phyloP scores from a whole-genome alignment of 805 yeast genomes.

The Teunomyces pallodes region DNA sequence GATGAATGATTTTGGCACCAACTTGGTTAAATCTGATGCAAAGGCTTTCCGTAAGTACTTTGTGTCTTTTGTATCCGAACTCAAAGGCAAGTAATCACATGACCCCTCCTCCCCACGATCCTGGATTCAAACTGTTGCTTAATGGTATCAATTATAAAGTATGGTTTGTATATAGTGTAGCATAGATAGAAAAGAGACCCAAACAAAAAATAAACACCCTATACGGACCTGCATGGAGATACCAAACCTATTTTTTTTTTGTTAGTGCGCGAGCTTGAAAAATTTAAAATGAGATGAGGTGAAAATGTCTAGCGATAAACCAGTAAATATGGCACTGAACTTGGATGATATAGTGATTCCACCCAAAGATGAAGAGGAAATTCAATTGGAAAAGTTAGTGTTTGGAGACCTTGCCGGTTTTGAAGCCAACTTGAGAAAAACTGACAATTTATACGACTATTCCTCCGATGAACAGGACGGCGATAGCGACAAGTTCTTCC shows the following conservation, averaged over 20 bases:
- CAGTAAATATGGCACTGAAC: conserved; percentile 11
- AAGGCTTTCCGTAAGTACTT: conserved; percentile 73
- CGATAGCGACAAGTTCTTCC: conserved; percentile 16
- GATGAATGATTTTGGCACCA: conserved; percentile 59
- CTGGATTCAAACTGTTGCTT: not conserved
- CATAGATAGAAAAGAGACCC: not conserved
- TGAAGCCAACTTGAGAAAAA: conserved; percentile 57
- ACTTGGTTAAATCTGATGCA: conserved; percentile 52
- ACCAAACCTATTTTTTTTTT: not conserved
- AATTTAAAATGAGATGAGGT: conserved; percentile 6
- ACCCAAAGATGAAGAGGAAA: conserved; percentile 83
- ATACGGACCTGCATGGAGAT: not conserved
- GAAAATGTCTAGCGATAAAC: not conserved
- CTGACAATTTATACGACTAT: conserved; percentile 55
- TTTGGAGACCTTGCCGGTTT: conserved; percentile 86
- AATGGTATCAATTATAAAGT: not conserved
- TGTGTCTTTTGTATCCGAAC: conserved; percentile 39
- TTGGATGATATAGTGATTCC: conserved; percentile 39
- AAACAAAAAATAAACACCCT: not conserved
- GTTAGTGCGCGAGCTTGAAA: not conserved
- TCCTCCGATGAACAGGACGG: conserved; percentile 38
- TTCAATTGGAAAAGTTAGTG: conserved; percentile 73
- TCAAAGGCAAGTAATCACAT: conserved; percentile 22
- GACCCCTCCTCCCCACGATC: conserved; percentile 5
- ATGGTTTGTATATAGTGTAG: conserved; percentile 4